Base-by-base conservation (phyloP, 805 yeast species). In the Barnettozyma vustinii region DNA sequence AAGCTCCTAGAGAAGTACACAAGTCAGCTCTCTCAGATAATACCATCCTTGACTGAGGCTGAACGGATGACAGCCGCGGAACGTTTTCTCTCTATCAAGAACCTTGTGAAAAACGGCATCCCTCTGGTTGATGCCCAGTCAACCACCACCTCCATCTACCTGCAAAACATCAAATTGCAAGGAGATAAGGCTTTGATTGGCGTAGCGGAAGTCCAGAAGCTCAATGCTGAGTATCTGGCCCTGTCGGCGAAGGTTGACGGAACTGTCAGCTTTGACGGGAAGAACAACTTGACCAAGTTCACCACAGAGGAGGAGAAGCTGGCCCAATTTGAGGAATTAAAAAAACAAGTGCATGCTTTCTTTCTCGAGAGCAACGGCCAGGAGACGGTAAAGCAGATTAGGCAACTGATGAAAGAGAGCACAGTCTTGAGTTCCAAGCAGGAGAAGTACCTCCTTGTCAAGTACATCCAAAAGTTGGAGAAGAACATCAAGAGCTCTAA, bases 21-120 rank as follows among this genome's bases (percentile, higher is more conserved):
- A 8, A 52, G 62, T 21, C 62, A 65, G 21, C 47, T 79, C 37
- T 65, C 9, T 50, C 56, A 30, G 49, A 48, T 37, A 49, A 50
- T 40, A 20, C 56, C 48, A 40, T 62, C 41, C 16, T 56, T 71
- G 13, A 56, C 60, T 2, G 71, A 68, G 30, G 60, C 56, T 6
- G 71, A 70, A 42, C 33, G 58, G 16, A 57, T 53, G 0, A 40
- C 70, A 21, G 81, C 79, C n/a, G 67, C 79, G 4, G 61, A 67
- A 33, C 80, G 94, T 62, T 68, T 87, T 40, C 61, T 75, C 5
- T 67, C 71, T 40, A 68, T 85, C 44, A 78, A 77, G 52, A 77
- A 77, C 46, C 77, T 73, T 52, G 57, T 82, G 47, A 74, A 74
- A 54, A 80, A 80, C 53, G 95, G 92, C n/a, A 72, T 76, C 53